These are phyloP conservation scores for Apophysomyces ossiformis DNA, from an alignment of 371 early-diverging fungal species.

Conservation along the genomic window DNA sequence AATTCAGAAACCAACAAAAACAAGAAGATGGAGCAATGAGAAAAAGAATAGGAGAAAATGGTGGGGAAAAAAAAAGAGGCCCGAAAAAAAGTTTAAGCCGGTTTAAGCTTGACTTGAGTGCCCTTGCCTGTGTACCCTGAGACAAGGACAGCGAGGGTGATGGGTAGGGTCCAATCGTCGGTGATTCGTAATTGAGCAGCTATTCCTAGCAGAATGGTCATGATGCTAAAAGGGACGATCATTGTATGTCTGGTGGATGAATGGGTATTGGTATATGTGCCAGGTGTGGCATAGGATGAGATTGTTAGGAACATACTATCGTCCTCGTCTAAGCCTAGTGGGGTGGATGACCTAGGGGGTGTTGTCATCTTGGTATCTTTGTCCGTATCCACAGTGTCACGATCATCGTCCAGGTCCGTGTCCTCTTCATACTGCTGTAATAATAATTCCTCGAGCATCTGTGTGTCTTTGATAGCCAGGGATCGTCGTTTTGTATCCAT, in stretches of 20 bases:
- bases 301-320: constrained; percentile 4
- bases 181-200: constrained; percentile 33
- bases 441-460: constrained; percentile 47
- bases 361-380: constrained; percentile 26
- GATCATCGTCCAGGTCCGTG: constrained; percentile 15
- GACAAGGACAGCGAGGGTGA: constrained; percentile 48
- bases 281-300: neutral
- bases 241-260: neutral
- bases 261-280: neutral
- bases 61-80: too few species aligned
- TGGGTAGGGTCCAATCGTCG: constrained; percentile 57
- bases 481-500: constrained; percentile 57
- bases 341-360: constrained; percentile 20
- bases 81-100: constrained; percentile 15
- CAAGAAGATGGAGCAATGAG: too few species aligned
- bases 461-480: constrained; percentile 48
- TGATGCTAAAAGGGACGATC: neutral
- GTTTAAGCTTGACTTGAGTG: constrained; percentile 36
- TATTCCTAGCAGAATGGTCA: constrained; percentile 19
- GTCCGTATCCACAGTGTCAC: constrained; percentile 12
- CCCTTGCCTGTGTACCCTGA: constrained; percentile 42
- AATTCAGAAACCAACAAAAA: too few species aligned
- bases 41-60: too few species aligned
- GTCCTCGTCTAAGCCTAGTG: neutral
- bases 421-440: constrained; percentile 16